Base-by-base conservation (phyloP, 1,284 basidiomycete species). In the Fistulina hepatica region DNA sequence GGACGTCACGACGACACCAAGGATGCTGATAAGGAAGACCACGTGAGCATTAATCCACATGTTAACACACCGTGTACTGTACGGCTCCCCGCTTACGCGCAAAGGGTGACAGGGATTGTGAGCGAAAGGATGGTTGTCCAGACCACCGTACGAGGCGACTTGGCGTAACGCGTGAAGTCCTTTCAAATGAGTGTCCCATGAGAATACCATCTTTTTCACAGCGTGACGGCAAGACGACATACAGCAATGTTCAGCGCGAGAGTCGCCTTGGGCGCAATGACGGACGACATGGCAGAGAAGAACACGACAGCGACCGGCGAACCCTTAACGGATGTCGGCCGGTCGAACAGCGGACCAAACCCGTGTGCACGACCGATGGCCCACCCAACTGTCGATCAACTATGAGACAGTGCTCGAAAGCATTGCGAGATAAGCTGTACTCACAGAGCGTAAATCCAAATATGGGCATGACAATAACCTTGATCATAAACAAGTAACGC, bases 401-500 rank as follows among this genome's bases (percentile, higher is more conserved):
- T 30, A 25, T 12, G 6, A 30, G 10, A 21, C 13, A 32, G 6
- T n/a, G 11, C 12, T 28, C 2, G 31, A 12, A 27, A 4, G 15
- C n/a, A 15, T 37, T 9, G 3, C 13, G 30, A 8, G 17, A 5
- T 5, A n/a, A 24, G 12, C n/a, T 15, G 28, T 15, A 31, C 34
- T 19, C 33, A 50, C 47, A 46, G 22, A 50, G 44, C 12, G 46
- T 45, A 35, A 50, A 43, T 13, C 50, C 50, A 43, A 47, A 52
- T 23, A 50, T 47, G 10, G 48, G 48, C 44, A 76, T 73, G 16
- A 73, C 48, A 16, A 67, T 47, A 3, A 71, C 69, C 52, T 81
- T 81, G 45, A 64, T 57, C 38, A 71, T 53, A 61, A 82, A 82
- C 5, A 82, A 52, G 62, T 67, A 76, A 23, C 69, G 71, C 38